Percentiles rank a stretch among this genome's conserved stretches.
Conservation (phyloP, 164 flowering plant species). For the Vitis riparia region DNA sequence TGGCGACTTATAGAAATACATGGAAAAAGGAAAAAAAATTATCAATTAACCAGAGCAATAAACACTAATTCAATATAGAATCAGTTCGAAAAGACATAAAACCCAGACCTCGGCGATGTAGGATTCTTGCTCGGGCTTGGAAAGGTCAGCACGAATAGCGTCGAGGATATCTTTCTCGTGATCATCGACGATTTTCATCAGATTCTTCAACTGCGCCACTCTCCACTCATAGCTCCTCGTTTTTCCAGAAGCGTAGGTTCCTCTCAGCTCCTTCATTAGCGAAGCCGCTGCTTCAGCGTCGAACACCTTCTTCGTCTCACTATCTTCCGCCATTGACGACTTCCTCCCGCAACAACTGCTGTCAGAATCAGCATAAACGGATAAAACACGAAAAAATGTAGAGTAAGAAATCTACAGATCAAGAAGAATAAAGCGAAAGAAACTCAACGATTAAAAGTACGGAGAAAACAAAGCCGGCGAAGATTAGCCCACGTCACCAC, state of each 20-base stretch:
- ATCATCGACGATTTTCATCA: conserved; percentile 34
- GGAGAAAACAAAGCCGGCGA: too few species aligned
- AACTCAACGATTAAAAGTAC: too few species aligned
- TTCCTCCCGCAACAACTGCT: too few species aligned
- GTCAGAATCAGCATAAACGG: too few species aligned
- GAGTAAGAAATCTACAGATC: too few species aligned
- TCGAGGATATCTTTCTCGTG: conserved; percentile 48
- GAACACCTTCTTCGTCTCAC: conserved; percentile 12
- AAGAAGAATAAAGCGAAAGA: too few species aligned
- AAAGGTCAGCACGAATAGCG: conserved; percentile 55
- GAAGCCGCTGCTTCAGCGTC: conserved; percentile 23
- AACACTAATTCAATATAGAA: too few species aligned
- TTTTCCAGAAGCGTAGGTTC: conserved; percentile 29
- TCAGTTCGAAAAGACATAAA: neutral
- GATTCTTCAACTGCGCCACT: conserved; percentile 43
- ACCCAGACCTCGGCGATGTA: conserved; percentile 48
- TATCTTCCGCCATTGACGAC: neutral
- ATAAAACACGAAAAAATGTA: too few species aligned
- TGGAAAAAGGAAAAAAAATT: neutral
- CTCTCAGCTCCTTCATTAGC: conserved; percentile 37
- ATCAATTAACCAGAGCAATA: neutral
- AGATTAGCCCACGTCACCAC: too few species aligned
- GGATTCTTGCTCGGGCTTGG: conserved; percentile 55
- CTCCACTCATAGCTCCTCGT: conserved; percentile 66
- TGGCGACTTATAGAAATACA: too few species aligned